Base-by-base conservation (phyloP, 371 early-diverging fungal species). In the Mortierella sp. region DNA sequence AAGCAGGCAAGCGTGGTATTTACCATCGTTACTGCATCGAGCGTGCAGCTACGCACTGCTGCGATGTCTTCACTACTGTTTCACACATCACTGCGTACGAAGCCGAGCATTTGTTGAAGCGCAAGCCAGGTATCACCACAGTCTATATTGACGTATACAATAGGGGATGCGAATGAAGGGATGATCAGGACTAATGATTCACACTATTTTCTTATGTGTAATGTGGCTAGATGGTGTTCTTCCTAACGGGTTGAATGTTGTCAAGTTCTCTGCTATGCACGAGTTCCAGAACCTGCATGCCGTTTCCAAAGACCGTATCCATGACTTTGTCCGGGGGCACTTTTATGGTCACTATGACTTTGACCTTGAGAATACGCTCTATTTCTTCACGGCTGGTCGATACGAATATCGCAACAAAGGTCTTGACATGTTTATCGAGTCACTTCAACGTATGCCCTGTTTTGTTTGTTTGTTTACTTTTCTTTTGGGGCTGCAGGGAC, bases 251-350 rank as follows among this genome's bases (percentile, higher is more conserved):
- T 81, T 98, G 37, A 96, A 95, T 70, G 96, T 97, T 2, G 93
- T 95, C 57, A 97, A 98, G 82, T 96, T 97, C 86, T 89, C 89
- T 31, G 98, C 97, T 21, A 89, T 95, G 84, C 98, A 98, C 81
- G 97, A 98, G 83, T 98, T 98, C 86, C 97, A 98, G 80, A 98
- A 98, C 83, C 79, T 96, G 71, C 98, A 98, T 78, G 95, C 96
- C 41, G 79, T 90, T 44, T 86, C 89, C 69, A 98, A 98, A 82
- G 95, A 94, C 50, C 94, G 94, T 78, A 97, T 97, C 81, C 89
- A 96, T 83, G 94, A 97, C 79, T 98, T 98, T 84, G 92, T 95
- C 30, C 92, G 97, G 31, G 97, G 97, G 23, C 98, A 98, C 82
- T 98, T 97, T 64, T 97, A 96, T 82, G 98, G 98, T 8, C 96